Base-by-base conservation (phyloP, 495 filamentous ascomycete species). In the Melanomma pulvis-pyrius region DNA sequence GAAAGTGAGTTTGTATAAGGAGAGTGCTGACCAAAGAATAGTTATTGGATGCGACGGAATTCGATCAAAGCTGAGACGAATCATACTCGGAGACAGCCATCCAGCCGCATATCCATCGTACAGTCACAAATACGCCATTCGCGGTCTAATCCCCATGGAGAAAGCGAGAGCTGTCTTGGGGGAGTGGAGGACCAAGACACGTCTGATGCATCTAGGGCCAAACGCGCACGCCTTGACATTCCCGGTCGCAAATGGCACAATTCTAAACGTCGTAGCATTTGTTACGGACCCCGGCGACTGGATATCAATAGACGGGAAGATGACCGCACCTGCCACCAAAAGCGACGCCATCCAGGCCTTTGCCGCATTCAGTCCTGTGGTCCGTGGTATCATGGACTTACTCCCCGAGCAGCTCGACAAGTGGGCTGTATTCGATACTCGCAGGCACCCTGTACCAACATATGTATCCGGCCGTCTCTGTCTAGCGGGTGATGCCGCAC, bases 41-140 rank as follows among this genome's bases (percentile, higher is more conserved):
- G 81, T 86, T 1, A 77, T 88, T 46, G 84, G 84, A 9, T 85
- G 83, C 65, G 85, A 88, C 61, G 85, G 85, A 0, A 82, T 88
- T 50, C 84, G 82, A 50, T 86, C 84, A 0, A 75, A 75, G 54
- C 79, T 83, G 2, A 76, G 84, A 24, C 69, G 80, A 34, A 50
- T 82, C 26, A 41, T 87, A 1, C 65, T 84, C 0, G 80, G 79
- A 1, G 63, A 66, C n/a, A 71, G 68, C 12, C 75, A 78, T 62
- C 52, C 52, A 1, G 52, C 52, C 6, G 6, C 30, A 21, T 79
- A 77, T 1, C 69, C 75, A 0, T 75, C 77, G 0, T 72, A 79
- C 70, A 79, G 76, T 0, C 82, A 82, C 25, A 82, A 85, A 59
- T 77, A 80, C 57, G 82, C 81, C 1, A 85, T 81, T 64, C 76